These are phyloP conservation scores for Emmonsia crescens DNA, from an alignment of 2,329 filamentous ascomycete species.

Conservation along the genomic window DNA sequence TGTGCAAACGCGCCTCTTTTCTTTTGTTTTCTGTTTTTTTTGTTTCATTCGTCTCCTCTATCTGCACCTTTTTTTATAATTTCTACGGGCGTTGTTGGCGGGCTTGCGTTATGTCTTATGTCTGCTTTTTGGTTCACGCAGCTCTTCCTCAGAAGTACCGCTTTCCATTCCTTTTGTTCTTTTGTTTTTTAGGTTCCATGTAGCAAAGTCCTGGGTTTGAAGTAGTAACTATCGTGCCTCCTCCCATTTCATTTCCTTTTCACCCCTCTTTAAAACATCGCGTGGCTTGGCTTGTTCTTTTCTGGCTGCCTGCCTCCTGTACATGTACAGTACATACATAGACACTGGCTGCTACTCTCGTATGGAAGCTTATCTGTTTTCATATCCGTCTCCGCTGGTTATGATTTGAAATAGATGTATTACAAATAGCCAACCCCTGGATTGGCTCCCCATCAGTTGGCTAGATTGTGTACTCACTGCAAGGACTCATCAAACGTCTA, in stretches of 20 bases:
- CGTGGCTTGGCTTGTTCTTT: neutral
- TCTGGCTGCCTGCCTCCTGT: neutral
- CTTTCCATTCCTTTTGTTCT: neutral
- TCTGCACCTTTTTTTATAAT: neutral
- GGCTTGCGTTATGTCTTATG: neutral
- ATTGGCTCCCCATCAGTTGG: too few species aligned
- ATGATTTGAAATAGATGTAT: neutral
- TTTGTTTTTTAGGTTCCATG: neutral
- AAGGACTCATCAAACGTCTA: too few species aligned
- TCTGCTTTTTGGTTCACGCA: neutral
- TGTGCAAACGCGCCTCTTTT: neutral
- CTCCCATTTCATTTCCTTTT: neutral
- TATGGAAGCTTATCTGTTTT: neutral
- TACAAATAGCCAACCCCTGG: too few species aligned
- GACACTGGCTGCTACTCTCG: neutral
- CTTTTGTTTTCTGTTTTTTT: neutral
- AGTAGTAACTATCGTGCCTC: neutral
- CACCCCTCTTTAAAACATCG: neutral
- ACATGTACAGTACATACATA: neutral
- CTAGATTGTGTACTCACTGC: too few species aligned
- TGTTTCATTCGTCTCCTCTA: neutral
- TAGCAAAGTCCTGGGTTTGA: neutral
- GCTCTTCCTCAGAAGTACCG: neutral
- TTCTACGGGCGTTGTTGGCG: neutral
- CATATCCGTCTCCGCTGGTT: neutral